Evolutionary conservation across 768 basidiomycete genomes (phyloP), one percentile per base, ranked within the genome.

Genomic region (Coprinopsis sp.): DNA sequence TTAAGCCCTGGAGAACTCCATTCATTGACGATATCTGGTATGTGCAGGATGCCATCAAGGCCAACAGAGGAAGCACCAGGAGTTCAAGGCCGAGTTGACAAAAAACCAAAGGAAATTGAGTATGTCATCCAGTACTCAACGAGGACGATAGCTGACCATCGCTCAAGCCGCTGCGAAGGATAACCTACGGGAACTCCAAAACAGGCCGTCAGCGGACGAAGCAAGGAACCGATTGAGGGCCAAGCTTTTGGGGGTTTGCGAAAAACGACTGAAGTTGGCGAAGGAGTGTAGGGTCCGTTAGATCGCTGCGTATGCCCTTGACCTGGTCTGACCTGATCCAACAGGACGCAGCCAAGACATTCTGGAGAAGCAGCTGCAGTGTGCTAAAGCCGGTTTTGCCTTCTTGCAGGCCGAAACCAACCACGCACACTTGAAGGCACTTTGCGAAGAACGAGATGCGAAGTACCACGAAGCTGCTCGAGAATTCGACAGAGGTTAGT

Each of bases 401-500:
- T 77, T 72, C 45, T 45, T 87, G 19, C 89, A 91, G 55, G 68
- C 81, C 22, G 69, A 70, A 23, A 80, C 84, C 2, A 89, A 91
- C 59, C 77, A 74, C 52, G 65, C 64, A 2, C 81, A 80, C 1
- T 69, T 92, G 23, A 74, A 87, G 45, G 67, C 60, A 3, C 59
- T 85, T 22, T 78, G 76, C 54, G 64, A 78, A 33, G 66, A 69
- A 51, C 82, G 83, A 53, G 79, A 83, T 33, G 72, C 73, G 30
- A 78, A 77, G 51, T 79, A 79, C 55, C 64, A 77, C 24, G 59
- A 65, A n/a, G 79, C 82, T 1, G 59, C 79, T 12, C 66, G 63
- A 10, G 73, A 74, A 29, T 86, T 76, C 46, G 66, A 73, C 6
- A 62, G 67, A 57, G 75, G 86, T 37, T 13, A 21, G 22, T 85